Evolutionary conservation across 169 alveolate genomes (phyloP).

Genomic region (Plasmodium vivax): DNA sequence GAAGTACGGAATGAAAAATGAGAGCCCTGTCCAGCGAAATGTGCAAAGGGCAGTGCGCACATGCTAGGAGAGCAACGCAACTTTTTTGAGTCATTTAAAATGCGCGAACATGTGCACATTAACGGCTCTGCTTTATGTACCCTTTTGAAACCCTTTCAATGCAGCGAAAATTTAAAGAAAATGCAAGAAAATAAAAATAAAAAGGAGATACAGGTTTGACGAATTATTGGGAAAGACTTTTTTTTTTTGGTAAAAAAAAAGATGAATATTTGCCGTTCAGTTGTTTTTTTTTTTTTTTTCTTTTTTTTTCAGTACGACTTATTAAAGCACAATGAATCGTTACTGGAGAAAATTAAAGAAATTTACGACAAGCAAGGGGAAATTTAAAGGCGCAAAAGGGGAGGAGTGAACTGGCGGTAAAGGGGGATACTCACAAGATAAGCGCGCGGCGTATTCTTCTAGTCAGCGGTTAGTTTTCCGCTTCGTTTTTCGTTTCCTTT

Average conservation of each 20-base stretch:
- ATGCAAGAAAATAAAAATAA: conserved; percentile 54
- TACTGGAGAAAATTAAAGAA: conserved; percentile 61
- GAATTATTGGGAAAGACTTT: neutral
- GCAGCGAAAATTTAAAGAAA: conserved; percentile 57
- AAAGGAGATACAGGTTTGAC: conserved; percentile 57
- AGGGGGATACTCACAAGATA: neutral
- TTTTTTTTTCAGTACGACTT: conserved; percentile 50
- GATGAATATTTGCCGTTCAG: neutral
- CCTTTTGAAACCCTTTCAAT: neutral
- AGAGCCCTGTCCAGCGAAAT: neutral
- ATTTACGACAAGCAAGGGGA: conserved; percentile 67
- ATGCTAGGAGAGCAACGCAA: neutral
- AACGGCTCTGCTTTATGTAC: neutral
- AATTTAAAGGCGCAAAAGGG: conserved; percentile 11
- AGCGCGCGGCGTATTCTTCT: neutral
- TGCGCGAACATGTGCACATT: neutral
- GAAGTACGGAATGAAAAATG: conserved; percentile 14
- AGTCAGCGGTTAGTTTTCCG: neutral
- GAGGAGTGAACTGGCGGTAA: neutral
- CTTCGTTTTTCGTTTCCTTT: neutral
- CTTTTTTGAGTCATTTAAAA: neutral
- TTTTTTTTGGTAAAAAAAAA: neutral
- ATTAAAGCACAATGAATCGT: conserved; percentile 63
- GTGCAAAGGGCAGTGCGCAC: neutral
- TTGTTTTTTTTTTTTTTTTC: neutral